Percentiles rank a stretch among this genome's conserved stretches.
Conservation (phyloP, 768 basidiomycete genomes). For the Mycena epipterygia region DNA sequence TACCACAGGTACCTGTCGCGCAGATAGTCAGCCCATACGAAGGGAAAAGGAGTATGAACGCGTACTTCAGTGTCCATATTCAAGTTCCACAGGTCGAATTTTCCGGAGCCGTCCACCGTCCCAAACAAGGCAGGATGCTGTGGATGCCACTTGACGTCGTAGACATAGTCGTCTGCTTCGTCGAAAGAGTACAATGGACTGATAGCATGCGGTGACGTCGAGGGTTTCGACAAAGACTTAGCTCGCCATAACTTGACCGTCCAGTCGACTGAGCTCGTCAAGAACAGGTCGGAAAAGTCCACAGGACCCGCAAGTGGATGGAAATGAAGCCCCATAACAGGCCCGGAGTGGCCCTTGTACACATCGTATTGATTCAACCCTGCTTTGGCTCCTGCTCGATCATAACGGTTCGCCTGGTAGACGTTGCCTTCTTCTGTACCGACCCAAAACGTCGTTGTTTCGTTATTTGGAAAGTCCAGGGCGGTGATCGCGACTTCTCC, state of each 20-base stretch:
- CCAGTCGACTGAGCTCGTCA: constrained; percentile 96
- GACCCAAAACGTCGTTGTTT: constrained; percentile 97
- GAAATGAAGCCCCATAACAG: constrained; percentile 95
- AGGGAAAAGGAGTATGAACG: constrained; percentile 27
- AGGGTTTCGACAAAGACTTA: constrained; percentile 81
- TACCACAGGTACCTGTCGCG: constrained; percentile 86
- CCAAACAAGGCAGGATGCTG: constrained; percentile 95
- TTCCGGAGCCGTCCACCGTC: constrained; percentile 93
- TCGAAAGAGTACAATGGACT: constrained; percentile 93
- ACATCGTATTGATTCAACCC: constrained; percentile 94
- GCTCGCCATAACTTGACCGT: constrained; percentile 97
- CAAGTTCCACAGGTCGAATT: constrained; percentile 98
- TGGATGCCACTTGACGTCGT: constrained; percentile 99
- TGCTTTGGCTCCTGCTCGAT: constrained; percentile 96
- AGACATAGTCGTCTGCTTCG: constrained; percentile 98
- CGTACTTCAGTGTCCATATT: constrained; percentile 96
- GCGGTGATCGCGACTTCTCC: constrained; percentile 96
- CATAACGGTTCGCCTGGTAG: constrained; percentile 97
- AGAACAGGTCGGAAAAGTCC: constrained; percentile 95
- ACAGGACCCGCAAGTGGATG: constrained; percentile 93
- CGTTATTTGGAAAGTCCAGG: constrained; percentile 95
- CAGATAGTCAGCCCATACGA: constrained; percentile 19
- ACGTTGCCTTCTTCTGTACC: constrained; percentile 99
- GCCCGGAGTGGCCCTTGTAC: constrained; percentile 93
- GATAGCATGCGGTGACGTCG: constrained; percentile 70